Percentiles rank a stretch among this genome's conserved stretches.
phyloP scores from a whole-genome alignment of 208 protist species.

The Acanthamoeba culbertsoni region DNA sequence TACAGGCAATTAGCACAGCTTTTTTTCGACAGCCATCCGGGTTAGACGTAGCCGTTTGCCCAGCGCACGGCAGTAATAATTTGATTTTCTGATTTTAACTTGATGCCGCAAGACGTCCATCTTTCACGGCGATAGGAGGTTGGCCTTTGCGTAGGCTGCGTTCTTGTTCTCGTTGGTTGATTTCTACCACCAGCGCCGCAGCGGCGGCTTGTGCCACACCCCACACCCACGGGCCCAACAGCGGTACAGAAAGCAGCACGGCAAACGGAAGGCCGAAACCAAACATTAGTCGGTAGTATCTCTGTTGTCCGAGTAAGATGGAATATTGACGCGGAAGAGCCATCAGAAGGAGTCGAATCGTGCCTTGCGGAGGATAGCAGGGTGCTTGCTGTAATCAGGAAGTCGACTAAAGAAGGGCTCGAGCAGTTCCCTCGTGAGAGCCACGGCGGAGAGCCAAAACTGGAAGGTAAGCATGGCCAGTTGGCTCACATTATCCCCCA shows the following conservation, averaged over 20 bases:
- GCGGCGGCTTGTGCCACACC: conserved; percentile 2
- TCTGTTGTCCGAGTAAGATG: not conserved
- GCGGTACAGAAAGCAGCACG: not conserved
- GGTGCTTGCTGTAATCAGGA: not conserved
- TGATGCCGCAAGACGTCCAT: no score
- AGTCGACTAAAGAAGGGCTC: conserved; percentile 15
- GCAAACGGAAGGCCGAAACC: conserved; percentile 30
- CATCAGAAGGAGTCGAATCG: not conserved
- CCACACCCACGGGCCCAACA: not conserved
- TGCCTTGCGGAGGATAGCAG: not conserved
- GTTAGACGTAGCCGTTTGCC: no score
- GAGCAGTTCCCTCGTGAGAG: not conserved
- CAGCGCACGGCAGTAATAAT: no score
- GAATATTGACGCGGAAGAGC: not conserved
- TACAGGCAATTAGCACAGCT: no score
- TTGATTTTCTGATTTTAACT: no score
- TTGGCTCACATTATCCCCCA: not conserved
- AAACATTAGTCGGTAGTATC: conserved; percentile 39
- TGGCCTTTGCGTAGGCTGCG: not conserved
- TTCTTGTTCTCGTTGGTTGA: not conserved
- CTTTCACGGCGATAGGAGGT: not conserved
- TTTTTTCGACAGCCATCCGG: no score
- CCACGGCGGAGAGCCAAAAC: conserved; percentile 12
- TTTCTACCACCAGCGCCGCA: not conserved
- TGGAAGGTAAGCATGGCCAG: not conserved